A percentile compares a stretch with the other conserved stretches of the same genome.
Evolutionary conservation across 2,329 filamentous ascomycete species (phyloP).

Genomic region (Claviceps sp.): DNA sequence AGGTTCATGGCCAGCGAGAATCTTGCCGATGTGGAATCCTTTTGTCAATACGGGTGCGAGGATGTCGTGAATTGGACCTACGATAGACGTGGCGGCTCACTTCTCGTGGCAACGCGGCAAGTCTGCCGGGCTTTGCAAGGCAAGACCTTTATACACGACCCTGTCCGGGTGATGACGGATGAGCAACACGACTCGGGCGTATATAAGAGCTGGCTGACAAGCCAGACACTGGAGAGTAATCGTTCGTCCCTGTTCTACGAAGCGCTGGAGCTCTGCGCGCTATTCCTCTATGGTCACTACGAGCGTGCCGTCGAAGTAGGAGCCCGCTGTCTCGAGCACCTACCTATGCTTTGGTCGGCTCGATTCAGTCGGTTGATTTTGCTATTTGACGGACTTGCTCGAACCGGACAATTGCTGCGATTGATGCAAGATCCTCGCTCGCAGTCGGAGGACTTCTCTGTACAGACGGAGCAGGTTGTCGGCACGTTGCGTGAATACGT

Average conservation of each 20-base stretch:
- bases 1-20: conserved; percentile 60
- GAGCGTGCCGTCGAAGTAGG: conserved; percentile 45
- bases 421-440: conserved; percentile 34
- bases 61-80: conserved; percentile 60
- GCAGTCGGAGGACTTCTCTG: conserved; percentile 27
- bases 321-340: conserved; percentile 30
- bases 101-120: conserved; percentile 54
- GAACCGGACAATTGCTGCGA: conserved; percentile 37
- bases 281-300: conserved; percentile 52
- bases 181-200: conserved; percentile 45
- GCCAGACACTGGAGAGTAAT: conserved; percentile 42
- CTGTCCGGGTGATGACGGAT: conserved; percentile 50
- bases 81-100: conserved; percentile 57
- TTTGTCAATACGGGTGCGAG: conserved; percentile 58
- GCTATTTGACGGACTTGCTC: conserved; percentile 46
- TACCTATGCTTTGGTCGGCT: conserved; percentile 43
- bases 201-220: conserved; percentile 47
- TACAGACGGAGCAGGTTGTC: conserved; percentile 34
- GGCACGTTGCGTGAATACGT: conserved; percentile 40
- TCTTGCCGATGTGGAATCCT: conserved; percentile 53
- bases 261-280: conserved; percentile 46
- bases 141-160: conserved; percentile 44
- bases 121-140: conserved; percentile 58
- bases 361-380: conserved; percentile 43
- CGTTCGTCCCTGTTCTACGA: conserved; percentile 57